These are phyloP conservation scores for Dendrobium catenatum DNA, from an alignment of 106 monocot species.

Conservation along the genomic window DNA sequence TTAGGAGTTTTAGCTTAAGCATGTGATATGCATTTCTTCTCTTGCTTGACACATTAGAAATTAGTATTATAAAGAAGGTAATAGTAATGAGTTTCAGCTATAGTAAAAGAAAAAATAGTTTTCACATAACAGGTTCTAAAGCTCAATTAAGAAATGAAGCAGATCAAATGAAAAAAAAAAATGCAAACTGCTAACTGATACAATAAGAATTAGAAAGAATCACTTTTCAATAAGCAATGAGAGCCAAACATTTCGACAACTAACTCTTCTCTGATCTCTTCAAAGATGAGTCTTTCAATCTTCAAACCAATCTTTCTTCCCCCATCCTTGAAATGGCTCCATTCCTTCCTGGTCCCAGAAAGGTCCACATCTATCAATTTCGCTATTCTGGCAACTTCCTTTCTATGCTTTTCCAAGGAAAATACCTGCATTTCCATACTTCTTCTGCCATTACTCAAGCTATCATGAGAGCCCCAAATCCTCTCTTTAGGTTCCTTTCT, in stretches of 20 bases:
- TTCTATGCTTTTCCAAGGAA: not conserved
- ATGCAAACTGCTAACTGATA: no score
- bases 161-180: no score
- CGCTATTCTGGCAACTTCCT: not conserved
- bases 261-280: slow-evolving; percentile 1
- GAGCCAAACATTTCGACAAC: not conserved
- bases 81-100: no score
- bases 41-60: no score
- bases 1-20: no score
- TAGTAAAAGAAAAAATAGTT: no score
- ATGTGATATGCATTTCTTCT: no score
- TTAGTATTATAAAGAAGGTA: no score
- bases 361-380: not conserved
- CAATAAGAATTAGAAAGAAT: not conserved
- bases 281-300: slow-evolving; percentile 8
- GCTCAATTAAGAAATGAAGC: no score
- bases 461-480: not conserved
- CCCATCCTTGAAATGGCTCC: not conserved
- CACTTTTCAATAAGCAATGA: not conserved
- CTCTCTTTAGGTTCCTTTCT: not conserved
- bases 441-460: not conserved
- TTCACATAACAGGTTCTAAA: no score
- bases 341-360: not conserved
- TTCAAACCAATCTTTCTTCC: not conserved
- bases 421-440: not conserved